A percentile compares a stretch with the other conserved stretches of the same genome.
Conservation (phyloP, 225 moss, liverwort and hornwort species). For the Marchantia polymorpha region DNA sequence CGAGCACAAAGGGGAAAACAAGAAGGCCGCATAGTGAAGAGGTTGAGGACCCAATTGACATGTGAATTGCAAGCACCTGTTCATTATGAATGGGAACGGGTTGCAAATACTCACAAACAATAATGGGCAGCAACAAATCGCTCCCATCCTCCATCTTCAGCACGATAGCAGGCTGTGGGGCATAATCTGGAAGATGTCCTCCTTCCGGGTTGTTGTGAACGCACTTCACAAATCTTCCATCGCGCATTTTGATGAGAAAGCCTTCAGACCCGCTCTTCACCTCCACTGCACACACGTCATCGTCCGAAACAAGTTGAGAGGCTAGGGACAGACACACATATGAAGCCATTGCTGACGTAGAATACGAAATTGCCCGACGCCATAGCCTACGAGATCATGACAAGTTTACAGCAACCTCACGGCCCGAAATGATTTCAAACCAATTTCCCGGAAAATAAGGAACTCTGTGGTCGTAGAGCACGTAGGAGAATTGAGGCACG, state of each 20-base stretch:
- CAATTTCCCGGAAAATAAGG: too few relatives aligned
- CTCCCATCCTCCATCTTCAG: conserved; percentile 86
- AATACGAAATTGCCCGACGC: too few relatives aligned
- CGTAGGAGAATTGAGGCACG: too few relatives aligned
- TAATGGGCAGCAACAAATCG: conserved; percentile 78
- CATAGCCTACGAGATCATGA: too few relatives aligned
- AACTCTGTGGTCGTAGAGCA: too few relatives aligned
- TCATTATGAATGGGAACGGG: not conserved
- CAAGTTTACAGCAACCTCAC: too few relatives aligned
- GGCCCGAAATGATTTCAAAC: too few relatives aligned
- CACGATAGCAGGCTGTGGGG: conserved; percentile 86
- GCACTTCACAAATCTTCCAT: conserved; percentile 77
- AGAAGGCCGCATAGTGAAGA: not conserved
- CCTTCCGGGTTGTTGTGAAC: conserved; percentile 75
- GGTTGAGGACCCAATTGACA: not conserved
- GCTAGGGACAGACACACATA: not conserved
- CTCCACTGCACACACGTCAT: conserved; percentile 40
- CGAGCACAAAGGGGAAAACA: not conserved
- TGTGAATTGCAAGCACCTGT: not conserved
- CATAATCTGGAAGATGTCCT: conserved; percentile 74
- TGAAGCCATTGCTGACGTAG: too few relatives aligned
- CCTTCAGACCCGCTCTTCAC: conserved; percentile 83
- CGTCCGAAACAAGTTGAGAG: not conserved
- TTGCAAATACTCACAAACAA: conserved; percentile 50
- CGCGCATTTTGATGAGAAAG: conserved; percentile 82